Base-by-base conservation (phyloP, 208 protist species). In the Leptomonas seymouri region DNA sequence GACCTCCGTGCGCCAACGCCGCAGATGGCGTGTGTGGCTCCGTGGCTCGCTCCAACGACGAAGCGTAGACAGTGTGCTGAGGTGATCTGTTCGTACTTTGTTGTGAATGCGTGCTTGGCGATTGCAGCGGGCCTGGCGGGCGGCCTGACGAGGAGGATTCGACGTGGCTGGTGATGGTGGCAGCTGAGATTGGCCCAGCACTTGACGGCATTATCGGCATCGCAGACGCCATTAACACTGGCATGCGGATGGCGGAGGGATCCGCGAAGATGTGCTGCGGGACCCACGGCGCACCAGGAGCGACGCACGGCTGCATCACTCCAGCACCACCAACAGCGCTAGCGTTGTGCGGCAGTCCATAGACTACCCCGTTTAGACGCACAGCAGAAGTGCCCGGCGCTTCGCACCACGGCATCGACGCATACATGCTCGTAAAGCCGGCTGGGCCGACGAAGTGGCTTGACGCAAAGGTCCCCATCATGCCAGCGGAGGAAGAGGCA, bases 371-470 rank as follows among this genome's bases (percentile, higher is more conserved):
- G 21, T 21, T 27, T 9, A 39, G 7, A 3, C 7, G 34, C 34
- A 14, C 9, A 7, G 23, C 48, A 28, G 23, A 27, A 2, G 48
- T 27, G 48, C 1, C 23, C n/a, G 21, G 3, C 3, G 48, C 48
- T 20, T 62, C 56, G 21, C 25, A 25, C 56, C 56, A 62, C 25
- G 39, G 39, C 56, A 62, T 62, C 56, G 56, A 21, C 15, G 41
- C 20, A 28, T 56, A 56, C 8, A 56, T 1, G 6, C 6, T 14
- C 1, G 11, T 14, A 16, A 36, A 18, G 34, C 34, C 34, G 4
- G 16, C 34, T 23, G 49, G 45, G 45, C 18, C n/a, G 45, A 16
- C n/a, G 45, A 49, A 49, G 45, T 23, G 4, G 45, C 45, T 16
- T 21, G 45, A 5, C 18, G 45, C 45, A 21, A 16, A 39, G 34